phyloP scores from a whole-genome alignment of 2,329 filamentous ascomycete genomes.

The Nemania diffusa region DNA sequence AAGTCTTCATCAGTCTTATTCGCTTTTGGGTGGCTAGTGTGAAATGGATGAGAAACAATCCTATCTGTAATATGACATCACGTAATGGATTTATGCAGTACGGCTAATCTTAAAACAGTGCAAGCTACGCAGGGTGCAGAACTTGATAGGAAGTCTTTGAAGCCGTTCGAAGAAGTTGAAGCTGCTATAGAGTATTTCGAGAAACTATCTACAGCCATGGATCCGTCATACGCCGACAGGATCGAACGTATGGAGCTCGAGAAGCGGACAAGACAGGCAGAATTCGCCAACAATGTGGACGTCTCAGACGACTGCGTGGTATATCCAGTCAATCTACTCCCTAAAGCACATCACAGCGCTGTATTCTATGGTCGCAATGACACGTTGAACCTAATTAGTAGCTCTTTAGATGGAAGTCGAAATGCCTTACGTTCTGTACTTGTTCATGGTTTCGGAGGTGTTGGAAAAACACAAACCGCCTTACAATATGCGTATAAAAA shows the following conservation, averaged over 20 bases:
- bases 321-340: neutral
- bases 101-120: too few species aligned
- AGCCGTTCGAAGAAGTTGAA: neutral
- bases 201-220: neutral
- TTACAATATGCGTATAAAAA: neutral
- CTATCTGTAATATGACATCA: neutral
- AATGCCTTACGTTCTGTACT: neutral
- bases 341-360: neutral
- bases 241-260: neutral
- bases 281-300: neutral
- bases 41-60: neutral
- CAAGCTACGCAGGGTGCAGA: neutral
- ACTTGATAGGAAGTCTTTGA: neutral
- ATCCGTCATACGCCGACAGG: neutral
- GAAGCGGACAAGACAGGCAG: neutral
- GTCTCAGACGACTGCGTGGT: neutral
- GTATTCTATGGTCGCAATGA: neutral
- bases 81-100: too few species aligned
- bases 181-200: neutral
- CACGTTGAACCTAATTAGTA: neutral
- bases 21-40: neutral
- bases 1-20: neutral
- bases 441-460: neutral
- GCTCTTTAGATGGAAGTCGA: neutral
- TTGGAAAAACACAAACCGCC: constrained; percentile 4